Evolutionary conservation across 352 stramenopile species (phyloP).

Genomic region (Phytophthora sansomeana): DNA sequence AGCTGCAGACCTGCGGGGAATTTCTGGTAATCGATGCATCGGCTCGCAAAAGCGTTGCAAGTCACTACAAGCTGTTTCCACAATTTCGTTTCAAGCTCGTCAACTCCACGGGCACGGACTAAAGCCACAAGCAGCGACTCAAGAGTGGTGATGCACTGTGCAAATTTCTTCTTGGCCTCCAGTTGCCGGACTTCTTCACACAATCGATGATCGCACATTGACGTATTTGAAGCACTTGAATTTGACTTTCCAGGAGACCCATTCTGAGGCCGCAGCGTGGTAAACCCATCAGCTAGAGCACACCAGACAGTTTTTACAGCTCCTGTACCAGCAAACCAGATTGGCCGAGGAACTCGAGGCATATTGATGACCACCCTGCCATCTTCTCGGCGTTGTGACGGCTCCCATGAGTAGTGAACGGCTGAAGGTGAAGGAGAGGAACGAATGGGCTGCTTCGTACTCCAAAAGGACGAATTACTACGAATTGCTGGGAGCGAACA

Average conservation of each 20-base stretch:
- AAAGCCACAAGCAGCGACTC: constrained; percentile 80
- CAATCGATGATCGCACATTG: constrained; percentile 67
- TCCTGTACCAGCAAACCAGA: constrained; percentile 89
- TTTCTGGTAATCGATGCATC: constrained; percentile 85
- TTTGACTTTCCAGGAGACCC: not conserved
- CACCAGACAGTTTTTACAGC: constrained; percentile 88
- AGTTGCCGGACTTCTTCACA: constrained; percentile 83
- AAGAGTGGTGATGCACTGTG: constrained; percentile 80
- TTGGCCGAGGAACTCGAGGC: constrained; percentile 76
- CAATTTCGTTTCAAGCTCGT: constrained; percentile 70
- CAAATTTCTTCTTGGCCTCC: constrained; percentile 83
- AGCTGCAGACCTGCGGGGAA: constrained; percentile 83
- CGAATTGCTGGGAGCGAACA: constrained; percentile 33
- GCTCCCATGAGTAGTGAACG: constrained; percentile 77
- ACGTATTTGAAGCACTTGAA: constrained; percentile 1
- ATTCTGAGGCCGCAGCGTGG: constrained; percentile 15
- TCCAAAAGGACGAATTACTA: constrained; percentile 2
- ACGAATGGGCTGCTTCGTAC: constrained; percentile 1
- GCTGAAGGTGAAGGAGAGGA: constrained; percentile 14
- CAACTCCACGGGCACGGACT: constrained; percentile 61
- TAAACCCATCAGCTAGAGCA: constrained; percentile 66
- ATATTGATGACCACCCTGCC: constrained; percentile 84
- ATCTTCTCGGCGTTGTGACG: constrained; percentile 59
- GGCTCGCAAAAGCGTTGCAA: constrained; percentile 88
- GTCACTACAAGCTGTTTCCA: constrained; percentile 94